phyloP scores from a whole-genome alignment of 192 early-diverging fungal genomes.

The Umbelopsis ramanniana region DNA sequence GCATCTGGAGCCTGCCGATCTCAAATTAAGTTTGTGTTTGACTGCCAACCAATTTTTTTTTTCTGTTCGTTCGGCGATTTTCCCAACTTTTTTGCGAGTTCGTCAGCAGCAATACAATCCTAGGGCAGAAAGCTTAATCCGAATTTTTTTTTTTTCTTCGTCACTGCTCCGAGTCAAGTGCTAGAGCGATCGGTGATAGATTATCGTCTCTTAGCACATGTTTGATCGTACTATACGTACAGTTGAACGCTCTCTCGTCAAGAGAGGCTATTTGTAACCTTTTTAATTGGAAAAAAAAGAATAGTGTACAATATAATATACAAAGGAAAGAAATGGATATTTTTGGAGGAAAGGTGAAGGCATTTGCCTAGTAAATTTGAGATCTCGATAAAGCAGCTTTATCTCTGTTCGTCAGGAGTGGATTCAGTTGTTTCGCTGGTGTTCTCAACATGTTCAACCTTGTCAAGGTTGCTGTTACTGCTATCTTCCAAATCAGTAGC shows the following conservation, averaged over 20 bases:
- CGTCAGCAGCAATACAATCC: too few relatives aligned
- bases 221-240: background rate
- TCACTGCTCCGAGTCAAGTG: too few relatives aligned
- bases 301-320: conserved; percentile 22
- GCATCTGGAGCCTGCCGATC: too few relatives aligned
- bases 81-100: too few relatives aligned
- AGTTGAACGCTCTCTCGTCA: background rate
- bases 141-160: too few relatives aligned
- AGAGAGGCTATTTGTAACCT: conserved; percentile 2
- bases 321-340: background rate
- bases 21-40: too few relatives aligned
- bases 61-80: too few relatives aligned
- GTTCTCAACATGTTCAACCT: conserved; percentile 17
- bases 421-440: background rate
- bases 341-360: background rate
- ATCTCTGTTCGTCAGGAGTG: background rate
- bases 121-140: too few relatives aligned
- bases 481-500: conserved; percentile 11
- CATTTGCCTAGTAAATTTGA: background rate
- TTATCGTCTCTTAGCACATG: too few relatives aligned
- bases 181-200: too few relatives aligned
- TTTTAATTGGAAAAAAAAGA: background rate
- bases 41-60: too few relatives aligned
- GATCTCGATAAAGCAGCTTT: background rate
- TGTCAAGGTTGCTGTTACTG: background rate